A percentile compares a stretch with the other conserved stretches of the same genome.
These are phyloP conservation scores for Cercis canadensis DNA, from an alignment of 306 rosid genomes.

Conservation along the genomic window DNA sequence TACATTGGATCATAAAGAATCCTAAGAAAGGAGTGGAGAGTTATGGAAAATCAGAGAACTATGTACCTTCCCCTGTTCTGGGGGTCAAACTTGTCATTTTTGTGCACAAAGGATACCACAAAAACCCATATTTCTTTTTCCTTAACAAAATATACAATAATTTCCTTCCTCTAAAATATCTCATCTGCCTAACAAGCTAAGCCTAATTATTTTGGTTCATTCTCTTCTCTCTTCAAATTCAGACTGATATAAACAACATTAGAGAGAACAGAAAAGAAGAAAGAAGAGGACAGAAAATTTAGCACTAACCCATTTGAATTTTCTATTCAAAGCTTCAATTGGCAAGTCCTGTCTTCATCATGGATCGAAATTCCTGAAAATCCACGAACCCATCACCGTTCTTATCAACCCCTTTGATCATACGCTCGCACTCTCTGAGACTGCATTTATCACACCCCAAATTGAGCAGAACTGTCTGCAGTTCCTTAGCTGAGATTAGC, in stretches of 20 bases:
- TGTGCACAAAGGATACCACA: not conserved
- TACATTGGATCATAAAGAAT: conserved; percentile 10
- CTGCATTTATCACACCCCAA: conserved; percentile 64
- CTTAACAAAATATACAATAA: not conserved
- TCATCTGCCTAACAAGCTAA: conserved; percentile 3
- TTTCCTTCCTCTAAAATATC: not conserved
- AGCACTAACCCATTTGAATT: conserved; percentile 9
- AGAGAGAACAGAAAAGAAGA: not conserved
- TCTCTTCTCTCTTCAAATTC: not conserved
- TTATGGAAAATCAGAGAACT: conserved; percentile 3
- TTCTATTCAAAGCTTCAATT: conserved; percentile 13
- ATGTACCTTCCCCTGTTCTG: not conserved
- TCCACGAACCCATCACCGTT: conserved; percentile 77
- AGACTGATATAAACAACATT: not conserved
- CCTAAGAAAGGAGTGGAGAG: conserved; percentile 4
- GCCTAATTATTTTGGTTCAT: not conserved
- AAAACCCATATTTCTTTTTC: not conserved
- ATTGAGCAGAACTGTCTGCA: conserved; percentile 55
- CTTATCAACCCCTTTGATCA: conserved; percentile 71
- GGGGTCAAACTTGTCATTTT: not conserved
- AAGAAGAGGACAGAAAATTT: not conserved
- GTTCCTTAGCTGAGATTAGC: conserved; percentile 62
- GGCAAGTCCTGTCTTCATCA: conserved; percentile 55
- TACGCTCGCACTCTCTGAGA: conserved; percentile 57
- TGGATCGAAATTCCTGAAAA: conserved; percentile 69